A percentile compares a stretch with the other conserved stretches of the same genome.
Conservation (phyloP, 2,329 filamentous ascomycete genomes). For the Alternaria longipes region DNA sequence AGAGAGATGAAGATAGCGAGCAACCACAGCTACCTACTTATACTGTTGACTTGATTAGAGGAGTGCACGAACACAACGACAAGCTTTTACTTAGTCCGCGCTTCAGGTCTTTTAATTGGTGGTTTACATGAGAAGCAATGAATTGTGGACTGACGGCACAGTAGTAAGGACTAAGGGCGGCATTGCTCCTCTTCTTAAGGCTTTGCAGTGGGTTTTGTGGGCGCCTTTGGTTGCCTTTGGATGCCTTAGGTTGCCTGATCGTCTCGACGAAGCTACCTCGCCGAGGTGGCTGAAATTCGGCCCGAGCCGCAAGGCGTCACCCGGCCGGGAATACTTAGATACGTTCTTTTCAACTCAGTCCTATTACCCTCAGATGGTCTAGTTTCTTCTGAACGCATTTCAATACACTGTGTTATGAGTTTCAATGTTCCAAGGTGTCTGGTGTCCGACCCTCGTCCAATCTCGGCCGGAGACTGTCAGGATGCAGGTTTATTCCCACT, state of each 20-base stretch:
- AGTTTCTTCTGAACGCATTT: too few species aligned
- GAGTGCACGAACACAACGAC: not conserved
- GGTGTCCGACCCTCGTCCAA: not conserved
- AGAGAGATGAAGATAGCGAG: not conserved
- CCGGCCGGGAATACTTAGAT: not conserved
- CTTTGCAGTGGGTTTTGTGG: not conserved
- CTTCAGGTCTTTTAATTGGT: not conserved
- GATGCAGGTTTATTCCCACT: not conserved
- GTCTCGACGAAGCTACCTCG: not conserved
- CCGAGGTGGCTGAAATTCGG: not conserved
- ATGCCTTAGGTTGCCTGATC: not conserved
- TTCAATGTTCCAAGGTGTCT: not conserved
- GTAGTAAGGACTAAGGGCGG: not conserved
- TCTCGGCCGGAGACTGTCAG: not conserved
- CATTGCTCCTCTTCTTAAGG: not conserved
- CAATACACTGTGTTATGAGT: too few species aligned
- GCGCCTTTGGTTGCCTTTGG: not conserved
- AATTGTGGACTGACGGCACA: not conserved
- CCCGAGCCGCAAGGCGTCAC: not conserved
- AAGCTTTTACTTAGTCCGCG: not conserved
- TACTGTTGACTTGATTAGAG: not conserved
- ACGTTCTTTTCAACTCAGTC: too few species aligned
- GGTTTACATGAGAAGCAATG: not conserved
- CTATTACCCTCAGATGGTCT: too few species aligned
- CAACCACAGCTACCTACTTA: not conserved